Evolutionary conservation across 2,329 filamentous ascomycete species (phyloP).

Genomic region (Cytospora schulzeri): DNA sequence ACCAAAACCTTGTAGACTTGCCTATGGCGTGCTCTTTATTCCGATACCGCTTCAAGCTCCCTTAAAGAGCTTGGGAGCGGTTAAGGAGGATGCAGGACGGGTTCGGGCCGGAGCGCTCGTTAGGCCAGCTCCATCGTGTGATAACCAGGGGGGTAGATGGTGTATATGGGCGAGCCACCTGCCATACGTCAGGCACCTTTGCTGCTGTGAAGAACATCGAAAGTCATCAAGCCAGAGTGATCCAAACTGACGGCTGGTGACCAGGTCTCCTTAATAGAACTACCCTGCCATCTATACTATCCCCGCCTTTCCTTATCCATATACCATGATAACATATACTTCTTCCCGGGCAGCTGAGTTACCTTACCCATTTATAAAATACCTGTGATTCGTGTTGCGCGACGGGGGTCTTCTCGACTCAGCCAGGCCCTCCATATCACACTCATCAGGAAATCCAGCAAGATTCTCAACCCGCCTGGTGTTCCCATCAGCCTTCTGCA

Average conservation of each 20-base stretch:
- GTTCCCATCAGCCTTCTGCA: constrained; percentile 11
- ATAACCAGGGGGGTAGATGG: not conserved
- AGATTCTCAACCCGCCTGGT: constrained; percentile 8
- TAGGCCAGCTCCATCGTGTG: constrained; percentile 6
- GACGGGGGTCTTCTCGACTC: constrained; percentile 33
- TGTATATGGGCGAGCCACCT: not conserved
- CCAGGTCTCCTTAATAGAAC: not conserved
- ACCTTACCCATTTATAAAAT: constrained; percentile 27
- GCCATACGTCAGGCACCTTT: not conserved
- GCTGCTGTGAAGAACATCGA: too few relatives aligned
- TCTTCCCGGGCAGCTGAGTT: not conserved
- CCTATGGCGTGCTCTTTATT: not conserved
- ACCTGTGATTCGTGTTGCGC: constrained; percentile 30
- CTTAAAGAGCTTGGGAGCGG: constrained; percentile 9
- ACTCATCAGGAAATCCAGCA: constrained; percentile 33
- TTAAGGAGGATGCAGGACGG: constrained; percentile 12
- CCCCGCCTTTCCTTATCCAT: not conserved
- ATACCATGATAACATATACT: not conserved
- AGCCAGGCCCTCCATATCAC: constrained; percentile 35
- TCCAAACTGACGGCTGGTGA: not conserved
- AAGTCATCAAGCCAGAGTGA: too few relatives aligned
- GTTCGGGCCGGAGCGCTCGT: constrained; percentile 23
- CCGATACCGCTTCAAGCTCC: not conserved
- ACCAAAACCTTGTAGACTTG: not conserved
- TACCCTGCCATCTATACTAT: not conserved